Evolutionary conservation across 805 yeast genomes (phyloP).

Genomic region (Kluyveromyces nonfermentans): DNA sequence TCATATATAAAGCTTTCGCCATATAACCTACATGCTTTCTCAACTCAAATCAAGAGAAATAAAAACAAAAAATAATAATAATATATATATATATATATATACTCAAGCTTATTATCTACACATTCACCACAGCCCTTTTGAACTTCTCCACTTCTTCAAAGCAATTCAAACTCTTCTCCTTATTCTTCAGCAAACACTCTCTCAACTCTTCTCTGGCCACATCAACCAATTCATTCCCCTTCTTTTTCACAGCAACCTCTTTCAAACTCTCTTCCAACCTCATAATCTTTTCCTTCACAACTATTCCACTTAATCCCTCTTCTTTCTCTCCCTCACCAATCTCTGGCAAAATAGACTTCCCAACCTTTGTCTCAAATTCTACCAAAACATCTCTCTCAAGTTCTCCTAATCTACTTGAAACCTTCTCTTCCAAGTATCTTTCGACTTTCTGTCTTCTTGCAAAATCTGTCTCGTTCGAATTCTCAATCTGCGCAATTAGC

Average conservation of each 20-base stretch:
- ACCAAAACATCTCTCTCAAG: slow-evolving; percentile 45
- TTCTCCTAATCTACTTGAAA: slow-evolving; percentile 44
- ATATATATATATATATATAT: slow-evolving; percentile 7
- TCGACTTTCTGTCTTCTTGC: slow-evolving; percentile 63
- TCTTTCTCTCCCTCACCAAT: slow-evolving; percentile 18
- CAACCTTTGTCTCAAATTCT: slow-evolving; percentile 42
- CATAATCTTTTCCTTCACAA: slow-evolving; percentile 35
- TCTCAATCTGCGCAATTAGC: slow-evolving; percentile 53
- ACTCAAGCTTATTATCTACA: too few relatives aligned
- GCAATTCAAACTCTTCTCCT: slow-evolving; percentile 64
- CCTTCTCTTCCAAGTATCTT: slow-evolving; percentile 56
- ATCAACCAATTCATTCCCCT: slow-evolving; percentile 25
- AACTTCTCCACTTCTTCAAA: slow-evolving; percentile 72
- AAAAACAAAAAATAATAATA: slow-evolving; percentile 3
- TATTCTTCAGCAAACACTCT: slow-evolving; percentile 49
- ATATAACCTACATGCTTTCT: slow-evolving; percentile 28
- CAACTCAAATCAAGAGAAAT: too few relatives aligned
- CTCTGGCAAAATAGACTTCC: slow-evolving; percentile 31
- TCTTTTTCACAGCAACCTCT: slow-evolving; percentile 20
- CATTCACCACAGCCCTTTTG: slow-evolving; percentile 45
- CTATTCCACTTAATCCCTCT: slow-evolving; percentile 21
- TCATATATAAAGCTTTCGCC: slow-evolving; percentile 78
- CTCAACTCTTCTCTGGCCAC: slow-evolving; percentile 39
- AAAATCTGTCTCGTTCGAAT: slow-evolving; percentile 56
- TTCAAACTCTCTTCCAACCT: slow-evolving; percentile 31